Base-by-base conservation (phyloP, 345 rosid genomes). In the Moricandia moricandioides region DNA sequence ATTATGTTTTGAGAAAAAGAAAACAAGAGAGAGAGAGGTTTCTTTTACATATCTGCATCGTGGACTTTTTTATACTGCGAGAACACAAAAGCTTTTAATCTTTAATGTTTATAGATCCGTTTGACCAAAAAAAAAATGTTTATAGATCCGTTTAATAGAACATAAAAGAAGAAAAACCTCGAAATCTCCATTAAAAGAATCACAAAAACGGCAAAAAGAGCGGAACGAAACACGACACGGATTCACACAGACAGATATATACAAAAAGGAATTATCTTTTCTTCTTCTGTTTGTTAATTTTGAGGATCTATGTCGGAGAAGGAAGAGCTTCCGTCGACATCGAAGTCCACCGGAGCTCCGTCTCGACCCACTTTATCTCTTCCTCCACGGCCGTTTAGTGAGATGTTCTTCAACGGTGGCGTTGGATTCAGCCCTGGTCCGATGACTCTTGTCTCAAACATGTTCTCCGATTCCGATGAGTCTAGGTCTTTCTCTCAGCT, bases 361-460 rank as follows among this genome's bases (percentile, higher is more conserved):
- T 58, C 85, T 4, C 83, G 88, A 0, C 95, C 89, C 24, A 79
- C 85, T 57, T 79, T 90, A 16, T 56, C 84, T 14, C 95, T 86
- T 56, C 93, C 96, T 5, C 87, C 93, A 4, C 84, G 87, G 9
- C 78, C 85, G 4, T 85, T 83, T 56, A 56, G 69, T 18, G 95
- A 86, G 56, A 58, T 84, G 40, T 34, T 86, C 30, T 78, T 83
- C 72, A 65, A 73, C 71, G 72, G 75, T 64, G 83, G 85, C 0
- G 57, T 81, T 72, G 94, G 95, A 1, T 87, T 88, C 60, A 93
- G 97, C 34, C 98, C 97, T 2, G 96, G 98, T 4, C 98, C 97
- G 31, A 88, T 93, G 93, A 90, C 98, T 69, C 83, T 93, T 14
- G 86, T 93, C 78, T 91, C 98, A 8, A 86, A 70, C 73, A 76